A percentile compares a stretch with the other conserved stretches of the same genome.
These are phyloP conservation scores for Aspergillus floridensis DNA, from an alignment of 2,329 filamentous ascomycete species.

Conservation along the genomic window DNA sequence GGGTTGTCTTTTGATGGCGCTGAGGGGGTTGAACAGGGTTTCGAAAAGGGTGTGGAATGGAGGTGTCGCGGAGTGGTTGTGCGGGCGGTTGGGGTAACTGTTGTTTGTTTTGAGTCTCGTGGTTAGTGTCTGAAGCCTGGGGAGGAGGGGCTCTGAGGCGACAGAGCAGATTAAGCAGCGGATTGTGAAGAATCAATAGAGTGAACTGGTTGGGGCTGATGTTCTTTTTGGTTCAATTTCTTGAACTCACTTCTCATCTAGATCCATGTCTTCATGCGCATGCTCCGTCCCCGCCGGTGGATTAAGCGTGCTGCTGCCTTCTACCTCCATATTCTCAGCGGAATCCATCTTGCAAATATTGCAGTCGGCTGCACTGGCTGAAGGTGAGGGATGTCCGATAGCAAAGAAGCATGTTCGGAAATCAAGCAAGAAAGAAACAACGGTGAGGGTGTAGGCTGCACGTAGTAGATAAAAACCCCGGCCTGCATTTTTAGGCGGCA, in stretches of 20 bases:
- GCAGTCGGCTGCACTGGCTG: background rate
- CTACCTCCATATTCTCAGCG: slow-evolving; percentile 22
- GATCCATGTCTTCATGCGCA: slow-evolving; percentile 22
- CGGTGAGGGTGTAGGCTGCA: background rate
- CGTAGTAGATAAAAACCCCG: background rate
- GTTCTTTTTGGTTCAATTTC: no score
- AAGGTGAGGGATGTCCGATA: background rate
- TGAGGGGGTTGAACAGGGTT: slow-evolving; percentile 76
- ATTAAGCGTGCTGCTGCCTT: background rate
- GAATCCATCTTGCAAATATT: slow-evolving; percentile 27
- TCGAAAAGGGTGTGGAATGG: slow-evolving; percentile 77
- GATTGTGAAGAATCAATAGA: no score
- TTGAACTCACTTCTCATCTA: slow-evolving; percentile 31
- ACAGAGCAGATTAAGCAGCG: no score
- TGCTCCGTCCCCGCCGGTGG: slow-evolving; percentile 11
- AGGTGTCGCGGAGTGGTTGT: slow-evolving; percentile 74
- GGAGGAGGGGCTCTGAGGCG: no score
- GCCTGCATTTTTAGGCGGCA: slow-evolving; percentile 26
- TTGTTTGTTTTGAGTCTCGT: background rate
- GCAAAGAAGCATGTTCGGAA: background rate
- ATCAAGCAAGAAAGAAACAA: no score
- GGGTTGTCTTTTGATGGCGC: slow-evolving; percentile 73
- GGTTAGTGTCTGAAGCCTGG: background rate
- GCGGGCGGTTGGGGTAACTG: slow-evolving; percentile 78
- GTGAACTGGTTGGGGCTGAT: no score